Evolutionary conservation across 768 basidiomycete species (phyloP), one percentile per base, ranked within the genome.

Genomic region (Lactarius trivialis): DNA sequence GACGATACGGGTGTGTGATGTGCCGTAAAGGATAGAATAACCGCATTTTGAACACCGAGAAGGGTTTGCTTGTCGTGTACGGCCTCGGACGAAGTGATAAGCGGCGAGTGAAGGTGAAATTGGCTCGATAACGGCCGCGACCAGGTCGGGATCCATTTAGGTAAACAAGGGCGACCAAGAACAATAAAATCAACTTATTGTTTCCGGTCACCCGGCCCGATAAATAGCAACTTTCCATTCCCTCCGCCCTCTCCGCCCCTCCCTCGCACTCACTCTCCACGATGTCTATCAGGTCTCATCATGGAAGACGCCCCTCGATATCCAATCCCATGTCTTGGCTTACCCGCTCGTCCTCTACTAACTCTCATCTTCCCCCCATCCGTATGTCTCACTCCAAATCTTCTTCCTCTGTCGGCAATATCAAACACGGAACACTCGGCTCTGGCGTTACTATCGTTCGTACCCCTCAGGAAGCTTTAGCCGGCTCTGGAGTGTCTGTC

Each of bases 401-500:
- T 7, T 65, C 71, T 8, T 71, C 64, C 71, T 71, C 49, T 63
- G 19, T 77, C 5, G 74, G 77, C 12, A 69, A 70, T 4, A 58
- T 76, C 33, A 48, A 82, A 14, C 77, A 73, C 48, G 83, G 83
- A 2, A 72, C 76, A 3, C 79, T 89, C 21, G 89, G 88, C n/a
- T 70, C 81, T 21, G 89, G 90, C 43, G 90, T 90, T 15, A 85
- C 79, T 1, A 76, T 93, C 33, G 90, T 92, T 39, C 78, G 85
- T 60, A 92, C 91, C 0, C 91, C 91, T 8, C 84, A 87, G 66
- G 91, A 93, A 59, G 90, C 90, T 24, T 76, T 93, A 33, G 76
- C 72, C 32, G 71, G 74, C 52, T 63, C 77, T 24, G 61, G 65
- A 34, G 65, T 53, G 48, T 24, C 60, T n/a, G 41, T 65, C 14